phyloP scores from a whole-genome alignment of 2,329 filamentous ascomycete genomes.

The Ascochyta koolunga region DNA sequence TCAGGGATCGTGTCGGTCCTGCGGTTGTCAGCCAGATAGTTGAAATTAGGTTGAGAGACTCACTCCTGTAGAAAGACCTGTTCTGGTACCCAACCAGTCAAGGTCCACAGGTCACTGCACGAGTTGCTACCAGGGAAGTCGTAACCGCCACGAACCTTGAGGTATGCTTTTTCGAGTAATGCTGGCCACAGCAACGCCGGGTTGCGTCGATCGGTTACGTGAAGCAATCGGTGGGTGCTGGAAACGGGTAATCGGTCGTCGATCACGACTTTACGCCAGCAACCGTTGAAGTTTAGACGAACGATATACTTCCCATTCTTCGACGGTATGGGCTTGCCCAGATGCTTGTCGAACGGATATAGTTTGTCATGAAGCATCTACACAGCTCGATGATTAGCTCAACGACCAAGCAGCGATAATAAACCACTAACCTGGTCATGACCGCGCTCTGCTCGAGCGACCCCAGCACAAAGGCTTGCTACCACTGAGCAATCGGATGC shows the following conservation, averaged over 20 bases:
- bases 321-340: conserved; percentile 66
- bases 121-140: conserved; percentile 98
- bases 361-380: conserved; percentile 75
- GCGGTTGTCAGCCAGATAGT: conserved; percentile 11
- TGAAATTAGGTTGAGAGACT: conserved; percentile 20
- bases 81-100: conserved; percentile 96
- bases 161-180: conserved; percentile 91
- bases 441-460: conserved; percentile 71
- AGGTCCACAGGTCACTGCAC: conserved; percentile 88
- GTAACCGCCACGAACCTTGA: conserved; percentile 94
- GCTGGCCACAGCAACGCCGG: conserved; percentile 88
- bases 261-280: conserved; percentile 82
- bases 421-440: conserved; percentile 65
- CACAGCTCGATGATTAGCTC: conserved; percentile 13
- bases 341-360: conserved; percentile 72
- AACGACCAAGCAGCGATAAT: background rate
- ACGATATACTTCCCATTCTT: conserved; percentile 88
- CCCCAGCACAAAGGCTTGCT: conserved; percentile 86
- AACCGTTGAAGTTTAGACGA: conserved; percentile 94
- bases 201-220: conserved; percentile 86
- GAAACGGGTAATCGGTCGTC: conserved; percentile 87
- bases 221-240: conserved; percentile 74
- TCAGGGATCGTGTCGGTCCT: conserved; percentile 80
- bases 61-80: conserved; percentile 86
- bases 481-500: conserved; percentile 97